Evolutionary conservation across 208 protist genomes (phyloP).

Genomic region (Angomonas ambiguus): DNA sequence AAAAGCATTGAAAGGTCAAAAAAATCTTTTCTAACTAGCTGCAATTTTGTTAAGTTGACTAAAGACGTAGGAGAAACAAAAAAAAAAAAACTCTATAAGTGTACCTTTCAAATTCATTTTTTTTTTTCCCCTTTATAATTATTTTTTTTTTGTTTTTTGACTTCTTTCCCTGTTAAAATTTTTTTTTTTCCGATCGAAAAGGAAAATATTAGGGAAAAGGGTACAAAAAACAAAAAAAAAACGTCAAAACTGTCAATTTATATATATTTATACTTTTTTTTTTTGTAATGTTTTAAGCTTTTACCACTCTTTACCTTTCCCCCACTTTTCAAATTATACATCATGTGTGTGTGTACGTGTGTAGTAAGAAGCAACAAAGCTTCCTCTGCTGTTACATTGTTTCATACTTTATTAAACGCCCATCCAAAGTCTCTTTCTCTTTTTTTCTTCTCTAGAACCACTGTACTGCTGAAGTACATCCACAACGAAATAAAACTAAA

Average conservation of each 20-base stretch:
- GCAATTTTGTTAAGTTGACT: neutral
- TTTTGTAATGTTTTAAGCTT: neutral
- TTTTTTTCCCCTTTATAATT: neutral
- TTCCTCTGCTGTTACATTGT: neutral
- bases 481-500: too few relatives aligned
- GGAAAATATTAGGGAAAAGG: neutral
- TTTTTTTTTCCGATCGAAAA: neutral
- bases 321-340: neutral
- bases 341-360: too few relatives aligned
- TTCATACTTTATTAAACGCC: too few relatives aligned
- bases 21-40: neutral
- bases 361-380: neutral
- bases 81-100: constrained; percentile 1
- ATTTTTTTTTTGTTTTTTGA: neutral
- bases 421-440: constrained; percentile 9
- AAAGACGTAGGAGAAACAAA: neutral
- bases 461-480: too few relatives aligned
- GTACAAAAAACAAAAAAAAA: constrained; percentile 9
- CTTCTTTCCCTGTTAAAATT: neutral
- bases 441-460: constrained; percentile 1
- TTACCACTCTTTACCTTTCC: neutral
- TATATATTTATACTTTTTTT: constrained; percentile 7
- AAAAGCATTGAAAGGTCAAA: constrained; percentile 9
- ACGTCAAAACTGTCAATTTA: neutral
- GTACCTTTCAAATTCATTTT: neutral